Base-by-base conservation (phyloP, 768 basidiomycete genomes). In the Collybia sordida region DNA sequence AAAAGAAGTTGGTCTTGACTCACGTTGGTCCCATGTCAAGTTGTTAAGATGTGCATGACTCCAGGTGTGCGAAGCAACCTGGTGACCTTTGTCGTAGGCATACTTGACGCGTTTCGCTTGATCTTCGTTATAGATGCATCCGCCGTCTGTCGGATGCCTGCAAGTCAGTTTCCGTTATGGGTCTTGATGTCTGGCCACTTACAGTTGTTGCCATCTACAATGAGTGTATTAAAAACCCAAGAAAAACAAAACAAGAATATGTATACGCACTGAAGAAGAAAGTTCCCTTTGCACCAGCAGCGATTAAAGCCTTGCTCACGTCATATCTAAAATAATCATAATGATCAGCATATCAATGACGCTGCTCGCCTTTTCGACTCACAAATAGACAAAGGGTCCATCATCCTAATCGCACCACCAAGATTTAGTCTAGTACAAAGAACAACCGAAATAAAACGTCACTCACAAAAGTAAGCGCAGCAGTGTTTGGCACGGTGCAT, bases 21-120 rank as follows among this genome's bases (percentile, higher is more conserved):
- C 39, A 72, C 72, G 58, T 54, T 74, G 58, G 23, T 66, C 65
- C 59, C 58, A 59, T 1, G 55, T 59, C 17, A 74, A 64, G 2
- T 55, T 60, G 1, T 60, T 55, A 3, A 77, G 59, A 36, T 72
- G 57, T 12, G 60, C 58, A 51, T 78, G 75, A 6, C 56, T 58
- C 76, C 76, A 78, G 3, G 75, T 77, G 50, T 78, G 76, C 27
- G 74, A 75, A 4, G 64, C 74, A 44, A 78, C 47, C 55, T 72
- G 71, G 52, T 78, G 76, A 9, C 73, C 75, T 17, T 65, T 59
- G 42, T 60, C 53, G 41, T 69, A 72, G 6, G 67, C 72, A 50
- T 69, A 67, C 42, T 68, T 69, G 55, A 75, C 62, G 17, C 63
- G 59, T 27, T 54, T 43, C 8, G 56, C 55, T 18, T 52, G 45